phyloP scores from a whole-genome alignment of 306 rosid species.

The Lathyrus oleraceus region DNA sequence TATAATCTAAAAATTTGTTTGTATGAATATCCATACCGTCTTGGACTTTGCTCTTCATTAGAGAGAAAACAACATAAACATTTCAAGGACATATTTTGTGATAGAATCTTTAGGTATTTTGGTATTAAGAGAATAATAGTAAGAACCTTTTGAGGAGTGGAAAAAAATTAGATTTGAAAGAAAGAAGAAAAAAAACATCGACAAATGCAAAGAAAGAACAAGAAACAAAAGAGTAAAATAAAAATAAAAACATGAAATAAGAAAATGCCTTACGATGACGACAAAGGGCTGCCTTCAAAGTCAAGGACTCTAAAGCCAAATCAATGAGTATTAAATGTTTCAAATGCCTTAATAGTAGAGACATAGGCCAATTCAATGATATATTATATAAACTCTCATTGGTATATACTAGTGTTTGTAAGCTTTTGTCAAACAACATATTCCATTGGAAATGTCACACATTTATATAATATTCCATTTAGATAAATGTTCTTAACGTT shows the following conservation, averaged over 20 bases:
- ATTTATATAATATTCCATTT: conserved; percentile 11
- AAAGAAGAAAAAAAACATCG: conserved; percentile 40
- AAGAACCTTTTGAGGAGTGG: conserved; percentile 4
- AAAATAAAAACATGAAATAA: conserved; percentile 29
- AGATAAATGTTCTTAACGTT: conserved; percentile 21
- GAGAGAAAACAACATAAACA: conserved; percentile 53
- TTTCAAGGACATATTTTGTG: conserved; percentile 39
- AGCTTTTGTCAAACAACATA: conserved; percentile 41
- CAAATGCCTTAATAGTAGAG: conserved; percentile 19
- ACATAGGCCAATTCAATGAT: conserved; percentile 19
- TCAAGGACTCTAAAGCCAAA: conserved; percentile 44
- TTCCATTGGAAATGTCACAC: conserved; percentile 52
- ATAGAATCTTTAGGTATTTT: conserved; percentile 5
- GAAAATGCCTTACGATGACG: conserved; percentile 49
- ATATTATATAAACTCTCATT: conserved; percentile 26
- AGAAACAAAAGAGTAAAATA: neutral
- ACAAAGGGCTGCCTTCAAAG: conserved; percentile 69
- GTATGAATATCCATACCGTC: conserved; percentile 43
- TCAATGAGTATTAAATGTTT: conserved; percentile 27
- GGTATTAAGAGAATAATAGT: conserved; percentile 20
- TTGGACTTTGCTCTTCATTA: conserved; percentile 39
- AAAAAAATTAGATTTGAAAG: conserved; percentile 28
- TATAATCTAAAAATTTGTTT: neutral
- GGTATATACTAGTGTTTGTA: conserved; percentile 47
- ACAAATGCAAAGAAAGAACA: conserved; percentile 50